Conservation (phyloP, 176 grass and related monocot genomes). For the Musa itinerans region DNA sequence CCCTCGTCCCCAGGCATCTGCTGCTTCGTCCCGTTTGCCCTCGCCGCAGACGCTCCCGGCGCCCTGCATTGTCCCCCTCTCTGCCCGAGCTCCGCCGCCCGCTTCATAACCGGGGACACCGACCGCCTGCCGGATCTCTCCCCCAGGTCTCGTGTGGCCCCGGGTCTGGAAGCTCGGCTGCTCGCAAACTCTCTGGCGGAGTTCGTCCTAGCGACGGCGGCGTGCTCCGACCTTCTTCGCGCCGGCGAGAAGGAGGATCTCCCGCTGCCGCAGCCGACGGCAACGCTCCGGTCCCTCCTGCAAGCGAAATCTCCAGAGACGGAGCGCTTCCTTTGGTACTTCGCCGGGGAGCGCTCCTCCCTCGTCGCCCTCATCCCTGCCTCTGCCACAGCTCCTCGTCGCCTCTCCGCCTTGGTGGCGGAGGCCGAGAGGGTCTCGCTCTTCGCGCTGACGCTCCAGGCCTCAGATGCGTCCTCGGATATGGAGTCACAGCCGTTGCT, state of each 20-base stretch:
- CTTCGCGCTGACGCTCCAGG: slow-evolving; percentile 26
- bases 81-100: slow-evolving; percentile 12
- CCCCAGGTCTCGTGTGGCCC: not conserved
- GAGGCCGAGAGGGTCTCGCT: slow-evolving; percentile 22
- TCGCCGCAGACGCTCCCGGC: slow-evolving; percentile 20
- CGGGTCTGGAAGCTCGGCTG: no score
- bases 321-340: slow-evolving; percentile 35
- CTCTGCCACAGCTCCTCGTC: slow-evolving; percentile 34
- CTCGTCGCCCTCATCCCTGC: slow-evolving; percentile 23
- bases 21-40: not conserved
- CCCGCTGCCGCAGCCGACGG: slow-evolving; percentile 9
- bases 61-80: slow-evolving; percentile 12
- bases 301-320: slow-evolving; percentile 50
- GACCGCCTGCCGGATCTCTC: slow-evolving; percentile 57
- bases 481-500: slow-evolving; percentile 1
- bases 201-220: slow-evolving; percentile 3
- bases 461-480: slow-evolving; percentile 21
- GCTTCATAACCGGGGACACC: slow-evolving; percentile 53
- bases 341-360: slow-evolving; percentile 35
- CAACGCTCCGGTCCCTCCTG: slow-evolving; percentile 28
- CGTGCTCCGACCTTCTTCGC: slow-evolving; percentile 10
- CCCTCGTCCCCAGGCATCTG: slow-evolving; percentile 19
- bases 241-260: slow-evolving; percentile 41
- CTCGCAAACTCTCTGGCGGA: no score
- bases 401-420: slow-evolving; percentile 31